Base-by-base conservation (phyloP, 345 rosid genomes). In the Chamaenerion angustifolium region DNA sequence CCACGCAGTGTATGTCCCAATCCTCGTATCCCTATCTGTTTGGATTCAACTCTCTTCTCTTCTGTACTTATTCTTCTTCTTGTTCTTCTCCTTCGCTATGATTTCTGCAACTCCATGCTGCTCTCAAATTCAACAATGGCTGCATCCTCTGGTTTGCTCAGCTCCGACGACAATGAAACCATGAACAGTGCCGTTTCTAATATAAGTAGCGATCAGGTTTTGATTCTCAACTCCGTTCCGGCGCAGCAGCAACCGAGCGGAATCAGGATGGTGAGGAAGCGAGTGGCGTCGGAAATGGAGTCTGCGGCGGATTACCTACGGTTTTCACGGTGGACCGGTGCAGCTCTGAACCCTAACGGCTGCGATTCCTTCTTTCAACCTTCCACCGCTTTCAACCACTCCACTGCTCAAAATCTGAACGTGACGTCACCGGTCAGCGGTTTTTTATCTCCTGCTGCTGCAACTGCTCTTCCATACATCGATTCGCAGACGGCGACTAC, bases 261-360 rank as follows among this genome's bases (percentile, higher is more conserved):
- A 14, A 53, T 54, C 37, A 76, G 62, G 66, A 76, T 79, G 92
- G 72, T 68, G 66, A 71, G 95, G 57, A 90, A 92, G 68, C 67
- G 98, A 58, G 65, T 79, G 81, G 96, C 95, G 27, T 76, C 95
- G 0, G 98, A 92, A 67, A 72, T 84, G 82, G 74, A 52, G 21
- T 45, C 64, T 12, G 18, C 57, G 62, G 44, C 52, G 57, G 48
- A 68, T 47, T 37, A 55, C 57, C 16, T 48, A 37, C 43, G 51
- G 49, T 48, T 60, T 47, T 46, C 58, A 59, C 56, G 71, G 59
- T 48, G 76, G 76, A 52, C 63, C 70, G 68, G 42, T 68, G 73
- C 63, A 71, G 74, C 12, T 44, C 10, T 18, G 18, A 23, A 42
- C n/a, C 11, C 45, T n/a, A 31, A 42, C 57, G 49, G 41, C 44